A percentile compares a stretch with the other conserved stretches of the same genome.
Conservation (phyloP, 2,329 filamentous ascomycete genomes). For the Penicillium italicum region DNA sequence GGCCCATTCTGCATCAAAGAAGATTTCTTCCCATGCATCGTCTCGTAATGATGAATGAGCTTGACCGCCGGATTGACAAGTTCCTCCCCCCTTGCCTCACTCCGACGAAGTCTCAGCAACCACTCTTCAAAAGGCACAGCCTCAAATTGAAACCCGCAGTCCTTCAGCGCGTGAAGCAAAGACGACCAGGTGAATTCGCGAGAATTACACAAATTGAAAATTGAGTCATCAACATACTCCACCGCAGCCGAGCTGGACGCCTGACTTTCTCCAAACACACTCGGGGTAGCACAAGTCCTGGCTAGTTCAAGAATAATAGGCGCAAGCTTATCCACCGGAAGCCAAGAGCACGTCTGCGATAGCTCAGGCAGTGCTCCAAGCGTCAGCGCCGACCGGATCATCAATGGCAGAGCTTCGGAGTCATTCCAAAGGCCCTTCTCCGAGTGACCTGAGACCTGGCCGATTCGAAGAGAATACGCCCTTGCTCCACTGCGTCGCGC, state of each 20-base stretch:
- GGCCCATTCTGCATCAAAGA: background rate
- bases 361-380: slow-evolving; percentile 26
- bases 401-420: slow-evolving; percentile 31
- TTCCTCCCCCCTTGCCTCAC: slow-evolving; percentile 28
- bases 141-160: slow-evolving; percentile 35
- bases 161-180: slow-evolving; percentile 29
- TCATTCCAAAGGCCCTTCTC: slow-evolving; percentile 36
- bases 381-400: slow-evolving; percentile 32
- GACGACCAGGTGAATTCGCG: slow-evolving; percentile 34
- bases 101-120: slow-evolving; percentile 31
- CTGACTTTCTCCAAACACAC: background rate
- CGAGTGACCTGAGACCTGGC: slow-evolving; percentile 36
- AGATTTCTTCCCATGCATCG: slow-evolving; percentile 21
- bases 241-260: background rate
- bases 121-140: slow-evolving; percentile 34
- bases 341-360: slow-evolving; percentile 29
- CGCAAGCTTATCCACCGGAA: slow-evolving; percentile 32
- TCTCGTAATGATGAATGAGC: slow-evolving; percentile 30
- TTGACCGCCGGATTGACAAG: slow-evolving; percentile 33
- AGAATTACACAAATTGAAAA: slow-evolving; percentile 34
- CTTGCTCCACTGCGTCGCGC: slow-evolving; percentile 26
- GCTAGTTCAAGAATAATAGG: slow-evolving; percentile 27
- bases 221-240: slow-evolving; percentile 18
- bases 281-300: slow-evolving; percentile 9
- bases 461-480: slow-evolving; percentile 33